Conservation (phyloP, 176 grass and related monocot species). For the Rhynchospora tenuis region DNA sequence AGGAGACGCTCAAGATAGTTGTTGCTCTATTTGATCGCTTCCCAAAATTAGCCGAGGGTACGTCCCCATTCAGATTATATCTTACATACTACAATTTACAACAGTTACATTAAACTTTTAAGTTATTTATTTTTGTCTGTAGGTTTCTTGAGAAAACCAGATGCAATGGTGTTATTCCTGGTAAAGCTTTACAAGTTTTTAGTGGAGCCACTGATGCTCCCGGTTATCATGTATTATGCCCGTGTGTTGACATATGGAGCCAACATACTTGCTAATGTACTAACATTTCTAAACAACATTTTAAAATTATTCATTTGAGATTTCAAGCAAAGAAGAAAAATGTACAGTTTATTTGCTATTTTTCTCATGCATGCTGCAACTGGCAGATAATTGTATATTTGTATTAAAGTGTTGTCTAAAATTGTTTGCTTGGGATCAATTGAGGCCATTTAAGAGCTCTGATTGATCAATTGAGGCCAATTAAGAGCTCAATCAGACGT, state of each 20-base stretch:
- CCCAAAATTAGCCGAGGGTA: slow-evolving; percentile 55
- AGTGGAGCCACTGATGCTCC: slow-evolving; percentile 42
- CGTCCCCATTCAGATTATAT: slow-evolving; percentile 10
- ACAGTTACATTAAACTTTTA: slow-evolving; percentile 14
- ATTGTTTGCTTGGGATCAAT: neutral
- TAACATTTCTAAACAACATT: slow-evolving; percentile 30
- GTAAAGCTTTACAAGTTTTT: slow-evolving; percentile 40
- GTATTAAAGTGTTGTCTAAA: neutral
- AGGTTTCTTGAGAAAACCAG: slow-evolving; percentile 66
- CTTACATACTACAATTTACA: neutral
- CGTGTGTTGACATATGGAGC: slow-evolving; percentile 36
- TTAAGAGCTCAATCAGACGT: neutral
- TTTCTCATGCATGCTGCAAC: neutral
- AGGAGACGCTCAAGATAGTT: slow-evolving; percentile 52
- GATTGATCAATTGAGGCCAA: too few species aligned
- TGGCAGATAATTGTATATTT: neutral
- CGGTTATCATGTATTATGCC: slow-evolving; percentile 52
- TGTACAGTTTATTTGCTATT: neutral
- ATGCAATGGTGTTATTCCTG: slow-evolving; percentile 25
- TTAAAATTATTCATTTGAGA: slow-evolving; percentile 41
- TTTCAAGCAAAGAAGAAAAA: neutral
- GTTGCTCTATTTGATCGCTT: slow-evolving; percentile 50
- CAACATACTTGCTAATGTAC: slow-evolving; percentile 23
- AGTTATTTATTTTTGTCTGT: slow-evolving; percentile 20
- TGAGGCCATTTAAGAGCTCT: neutral